Evolutionary conservation across 1,284 basidiomycete genomes (phyloP).

Genomic region (Marasmius sp.): DNA sequence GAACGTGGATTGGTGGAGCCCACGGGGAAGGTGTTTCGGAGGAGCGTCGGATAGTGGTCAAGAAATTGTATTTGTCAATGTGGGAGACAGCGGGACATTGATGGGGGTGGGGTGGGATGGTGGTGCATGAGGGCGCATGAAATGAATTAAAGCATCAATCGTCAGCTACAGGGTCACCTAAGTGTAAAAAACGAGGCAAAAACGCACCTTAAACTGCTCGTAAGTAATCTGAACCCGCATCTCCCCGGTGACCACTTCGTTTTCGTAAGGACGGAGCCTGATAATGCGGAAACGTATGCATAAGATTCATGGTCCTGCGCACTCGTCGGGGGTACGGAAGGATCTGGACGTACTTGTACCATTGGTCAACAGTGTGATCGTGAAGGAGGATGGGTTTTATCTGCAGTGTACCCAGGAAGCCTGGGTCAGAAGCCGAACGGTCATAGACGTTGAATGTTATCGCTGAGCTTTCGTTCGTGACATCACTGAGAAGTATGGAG

Average conservation of each 20-base stretch:
- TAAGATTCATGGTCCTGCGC: not conserved
- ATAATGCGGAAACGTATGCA: not conserved
- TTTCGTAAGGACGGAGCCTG: constrained; percentile 76
- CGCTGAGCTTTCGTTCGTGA: constrained; percentile 87
- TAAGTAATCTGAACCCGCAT: constrained; percentile 95
- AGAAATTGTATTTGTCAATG: too few relatives aligned
- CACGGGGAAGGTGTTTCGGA: too few relatives aligned
- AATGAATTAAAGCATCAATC: not conserved
- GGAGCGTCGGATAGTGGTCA: too few relatives aligned
- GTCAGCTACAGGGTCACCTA: not conserved
- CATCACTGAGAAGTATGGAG: constrained; percentile 67
- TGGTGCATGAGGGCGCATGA: not conserved
- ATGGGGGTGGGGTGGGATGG: too few relatives aligned
- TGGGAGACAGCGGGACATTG: too few relatives aligned
- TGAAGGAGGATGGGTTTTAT: constrained; percentile 89
- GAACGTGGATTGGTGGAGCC: too few relatives aligned
- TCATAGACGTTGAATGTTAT: constrained; percentile 94
- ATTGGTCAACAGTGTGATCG: constrained; percentile 95
- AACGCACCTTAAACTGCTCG: constrained; percentile 82
- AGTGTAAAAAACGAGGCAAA: constrained; percentile 14
- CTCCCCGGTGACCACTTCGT: constrained; percentile 80
- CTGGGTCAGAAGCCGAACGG: constrained; percentile 77
- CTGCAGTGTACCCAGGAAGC: constrained; percentile 90
- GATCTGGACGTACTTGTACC: constrained; percentile 78
- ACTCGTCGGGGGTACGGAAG: not conserved